Evolutionary conservation across 192 early-diverging fungal genomes (phyloP).

Genomic region (Rhizophagus prolifer): DNA sequence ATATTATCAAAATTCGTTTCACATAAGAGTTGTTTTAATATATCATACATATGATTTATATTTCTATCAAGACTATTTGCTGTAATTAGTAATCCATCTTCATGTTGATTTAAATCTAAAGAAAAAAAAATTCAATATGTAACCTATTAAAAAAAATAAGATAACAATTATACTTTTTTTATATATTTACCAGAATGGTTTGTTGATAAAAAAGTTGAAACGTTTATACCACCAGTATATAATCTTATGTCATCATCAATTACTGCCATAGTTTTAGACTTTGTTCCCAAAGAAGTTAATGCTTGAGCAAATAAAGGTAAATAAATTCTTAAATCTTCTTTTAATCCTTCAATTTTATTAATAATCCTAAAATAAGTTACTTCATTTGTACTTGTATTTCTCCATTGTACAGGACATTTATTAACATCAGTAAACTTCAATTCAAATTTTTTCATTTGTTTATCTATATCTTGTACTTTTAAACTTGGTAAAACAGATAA

Average conservation of each 20-base stretch:
- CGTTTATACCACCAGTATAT: constrained; percentile 83
- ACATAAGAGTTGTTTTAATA: constrained; percentile 69
- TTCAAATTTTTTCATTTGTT: constrained; percentile 57
- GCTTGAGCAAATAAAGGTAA: constrained; percentile 75
- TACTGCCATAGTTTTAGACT: constrained; percentile 64
- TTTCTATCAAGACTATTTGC: constrained; percentile 75
- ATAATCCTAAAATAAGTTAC: constrained; percentile 85
- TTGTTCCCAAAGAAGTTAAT: constrained; percentile 66
- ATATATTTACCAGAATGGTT: constrained; percentile 52
- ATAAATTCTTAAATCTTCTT: constrained; percentile 67
- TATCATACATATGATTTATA: constrained; percentile 67
- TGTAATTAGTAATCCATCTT: constrained; percentile 62
- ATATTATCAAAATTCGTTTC: constrained; percentile 71
- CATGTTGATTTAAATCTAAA: constrained; percentile 57
- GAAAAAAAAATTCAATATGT: background rate
- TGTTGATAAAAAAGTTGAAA: constrained; percentile 62
- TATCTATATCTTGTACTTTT: constrained; percentile 72
- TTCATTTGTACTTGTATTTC: constrained; percentile 82
- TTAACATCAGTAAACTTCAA: constrained; percentile 51
- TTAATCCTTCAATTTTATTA: constrained; percentile 62
- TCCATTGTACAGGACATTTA: constrained; percentile 68
- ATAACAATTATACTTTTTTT: background rate
- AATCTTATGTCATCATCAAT: constrained; percentile 87
- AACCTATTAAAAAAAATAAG: background rate
- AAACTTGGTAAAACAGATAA: constrained; percentile 81